Evolutionary conservation across 352 stramenopile species (phyloP).

Genomic region (Detonula confervacea): DNA sequence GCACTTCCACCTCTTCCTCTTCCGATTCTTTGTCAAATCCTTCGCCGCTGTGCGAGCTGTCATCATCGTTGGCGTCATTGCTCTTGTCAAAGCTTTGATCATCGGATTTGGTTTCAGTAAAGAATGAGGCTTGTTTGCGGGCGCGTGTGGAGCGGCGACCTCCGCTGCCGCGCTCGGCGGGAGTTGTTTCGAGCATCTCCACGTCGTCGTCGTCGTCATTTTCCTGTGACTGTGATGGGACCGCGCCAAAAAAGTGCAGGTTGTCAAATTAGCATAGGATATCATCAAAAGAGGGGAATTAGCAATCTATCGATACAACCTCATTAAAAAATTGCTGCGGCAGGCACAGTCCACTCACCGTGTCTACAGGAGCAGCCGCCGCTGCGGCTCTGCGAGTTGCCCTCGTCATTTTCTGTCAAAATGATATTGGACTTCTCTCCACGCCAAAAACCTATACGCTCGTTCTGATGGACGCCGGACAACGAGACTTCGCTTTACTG

Average conservation of each 20-base stretch:
- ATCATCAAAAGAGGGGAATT: background rate
- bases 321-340: background rate
- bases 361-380: background rate
- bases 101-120: slow-evolving; percentile 14
- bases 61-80: slow-evolving; percentile 19
- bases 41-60: slow-evolving; percentile 22
- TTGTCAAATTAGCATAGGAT: background rate
- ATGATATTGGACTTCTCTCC: background rate
- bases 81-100: slow-evolving; percentile 17
- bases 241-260: background rate
- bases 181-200: no score
- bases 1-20: slow-evolving; percentile 10
- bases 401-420: slow-evolving; percentile 3
- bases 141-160: slow-evolving; percentile 25
- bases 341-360: background rate
- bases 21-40: slow-evolving; percentile 14
- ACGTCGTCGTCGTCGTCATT: slow-evolving; percentile 9
- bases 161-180: background rate
- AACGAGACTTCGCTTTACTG: no score
- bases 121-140: slow-evolving; percentile 26
- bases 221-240: background rate
- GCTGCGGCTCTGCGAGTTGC: slow-evolving; percentile 4
- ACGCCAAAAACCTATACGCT: background rate
- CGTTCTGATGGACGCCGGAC: background rate
- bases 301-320: background rate